Evolutionary conservation across 1,139 yeast genomes (phyloP).

Genomic region (Starmera stellimalicola): DNA sequence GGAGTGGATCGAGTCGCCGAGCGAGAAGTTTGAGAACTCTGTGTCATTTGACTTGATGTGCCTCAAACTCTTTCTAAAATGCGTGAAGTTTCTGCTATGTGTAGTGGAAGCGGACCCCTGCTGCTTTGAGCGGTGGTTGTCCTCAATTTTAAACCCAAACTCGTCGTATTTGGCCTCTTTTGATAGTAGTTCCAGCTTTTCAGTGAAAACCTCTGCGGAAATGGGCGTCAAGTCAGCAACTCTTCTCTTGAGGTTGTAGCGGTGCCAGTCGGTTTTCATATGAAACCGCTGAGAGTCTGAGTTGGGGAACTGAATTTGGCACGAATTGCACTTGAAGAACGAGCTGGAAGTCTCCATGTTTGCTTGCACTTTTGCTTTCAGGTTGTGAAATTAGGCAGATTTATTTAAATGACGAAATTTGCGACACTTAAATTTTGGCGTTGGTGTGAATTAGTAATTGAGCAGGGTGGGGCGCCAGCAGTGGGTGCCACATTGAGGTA

Average conservation of each 20-base stretch:
- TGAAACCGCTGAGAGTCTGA: conserved; percentile 80
- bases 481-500: too few species aligned
- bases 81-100: background rate
- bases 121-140: conserved; percentile 2
- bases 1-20: conserved; percentile 47
- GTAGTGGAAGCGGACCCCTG: background rate
- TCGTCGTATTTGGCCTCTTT: conserved; percentile 55
- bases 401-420: too few species aligned
- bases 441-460: too few species aligned
- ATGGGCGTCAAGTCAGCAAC: conserved; percentile 81
- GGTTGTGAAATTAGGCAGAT: too few species aligned
- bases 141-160: conserved; percentile 44
- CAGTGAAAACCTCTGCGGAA: conserved; percentile 72
- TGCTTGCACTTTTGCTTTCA: too few species aligned
- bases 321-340: conserved; percentile 51
- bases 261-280: conserved; percentile 95
- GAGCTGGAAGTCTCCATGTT: background rate
- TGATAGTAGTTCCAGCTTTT: conserved; percentile 42
- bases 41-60: conserved; percentile 37
- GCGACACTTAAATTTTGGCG: too few species aligned
- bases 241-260: conserved; percentile 84
- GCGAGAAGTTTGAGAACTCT: conserved; percentile 53
- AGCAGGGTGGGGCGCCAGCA: too few species aligned
- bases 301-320: conserved; percentile 65
- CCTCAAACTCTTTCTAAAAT: background rate